Evolutionary conservation across 768 basidiomycete genomes (phyloP).

Genomic region (Termitomyces heimii): DNA sequence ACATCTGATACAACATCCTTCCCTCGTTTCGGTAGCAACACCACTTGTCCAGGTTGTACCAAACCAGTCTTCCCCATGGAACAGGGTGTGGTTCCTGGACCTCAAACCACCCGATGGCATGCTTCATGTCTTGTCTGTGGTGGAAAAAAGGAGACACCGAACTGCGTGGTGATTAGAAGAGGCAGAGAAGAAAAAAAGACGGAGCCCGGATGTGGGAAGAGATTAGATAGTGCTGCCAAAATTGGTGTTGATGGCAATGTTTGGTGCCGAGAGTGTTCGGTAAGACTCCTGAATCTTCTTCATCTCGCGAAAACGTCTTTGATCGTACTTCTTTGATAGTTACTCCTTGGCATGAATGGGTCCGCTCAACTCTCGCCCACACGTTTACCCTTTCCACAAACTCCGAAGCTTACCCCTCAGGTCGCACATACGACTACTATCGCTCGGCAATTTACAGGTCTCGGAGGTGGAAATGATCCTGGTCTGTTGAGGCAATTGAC

Average conservation of each 20-base stretch:
- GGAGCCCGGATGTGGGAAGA: constrained; percentile 77
- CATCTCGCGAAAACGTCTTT: not conserved
- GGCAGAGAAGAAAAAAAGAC: constrained; percentile 42
- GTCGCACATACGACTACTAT: constrained; percentile 67
- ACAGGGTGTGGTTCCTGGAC: constrained; percentile 78
- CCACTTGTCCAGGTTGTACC: constrained; percentile 71
- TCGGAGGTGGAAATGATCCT: constrained; percentile 36
- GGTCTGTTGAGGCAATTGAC: constrained; percentile 52
- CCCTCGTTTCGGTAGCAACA: constrained; percentile 54
- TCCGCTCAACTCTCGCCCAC: constrained; percentile 50
- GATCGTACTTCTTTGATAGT: constrained; percentile 25
- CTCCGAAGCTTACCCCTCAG: constrained; percentile 43
- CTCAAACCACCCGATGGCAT: constrained; percentile 81
- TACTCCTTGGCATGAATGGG: constrained; percentile 46
- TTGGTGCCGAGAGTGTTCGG: constrained; percentile 84
- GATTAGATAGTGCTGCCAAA: constrained; percentile 78
- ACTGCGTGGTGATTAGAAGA: constrained; percentile 28
- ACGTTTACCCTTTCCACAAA: constrained; percentile 38
- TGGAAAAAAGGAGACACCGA: constrained; percentile 50
- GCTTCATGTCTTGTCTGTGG: constrained; percentile 74
- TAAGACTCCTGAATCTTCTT: constrained; percentile 27
- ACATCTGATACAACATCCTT: constrained; percentile 22
- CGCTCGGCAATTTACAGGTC: constrained; percentile 69
- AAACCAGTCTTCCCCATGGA: constrained; percentile 79
- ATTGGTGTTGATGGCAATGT: constrained; percentile 60